phyloP scores from a whole-genome alignment of 257 asterid genomes.

The Solanum clarkiae region DNA sequence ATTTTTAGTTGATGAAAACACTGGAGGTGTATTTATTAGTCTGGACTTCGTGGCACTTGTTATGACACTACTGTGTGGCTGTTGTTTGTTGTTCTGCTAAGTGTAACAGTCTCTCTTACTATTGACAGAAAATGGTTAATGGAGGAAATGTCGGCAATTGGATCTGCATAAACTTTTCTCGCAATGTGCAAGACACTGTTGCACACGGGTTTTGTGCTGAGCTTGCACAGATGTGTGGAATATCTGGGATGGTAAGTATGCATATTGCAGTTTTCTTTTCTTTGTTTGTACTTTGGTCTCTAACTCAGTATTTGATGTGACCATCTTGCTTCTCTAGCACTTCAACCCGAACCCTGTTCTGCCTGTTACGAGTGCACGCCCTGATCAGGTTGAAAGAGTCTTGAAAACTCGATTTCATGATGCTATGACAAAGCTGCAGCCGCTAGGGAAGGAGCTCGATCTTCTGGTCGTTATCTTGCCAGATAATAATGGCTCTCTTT shows the following conservation, averaged over 20 bases:
- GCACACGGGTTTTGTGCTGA: conserved; percentile 68
- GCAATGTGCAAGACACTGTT: conserved; percentile 54
- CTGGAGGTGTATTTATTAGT: no score
- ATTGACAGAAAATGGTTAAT: conserved; percentile 82
- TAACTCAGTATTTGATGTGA: background rate
- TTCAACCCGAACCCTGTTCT: conserved; percentile 70
- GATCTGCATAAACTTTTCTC: conserved; percentile 85
- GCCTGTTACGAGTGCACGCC: conserved; percentile 53
- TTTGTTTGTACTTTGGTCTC: background rate
- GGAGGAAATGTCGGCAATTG: conserved; percentile 82
- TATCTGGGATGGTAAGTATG: conserved; percentile 82
- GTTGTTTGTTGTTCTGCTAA: background rate
- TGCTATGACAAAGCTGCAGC: conserved; percentile 43
- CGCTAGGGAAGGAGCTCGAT: conserved; percentile 71
- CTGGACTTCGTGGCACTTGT: background rate
- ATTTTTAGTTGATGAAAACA: background rate
- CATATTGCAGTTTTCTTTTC: background rate
- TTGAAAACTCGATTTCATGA: conserved; percentile 65
- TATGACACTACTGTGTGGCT: background rate
- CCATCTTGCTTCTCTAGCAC: conserved; percentile 23
- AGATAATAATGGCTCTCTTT: conserved; percentile 89
- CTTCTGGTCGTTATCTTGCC: conserved; percentile 79
- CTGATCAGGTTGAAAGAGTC: conserved; percentile 83
- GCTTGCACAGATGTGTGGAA: conserved; percentile 85
- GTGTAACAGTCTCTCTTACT: background rate